Conservation (phyloP, 805 yeast species). For the Hanseniaspora singularis region DNA sequence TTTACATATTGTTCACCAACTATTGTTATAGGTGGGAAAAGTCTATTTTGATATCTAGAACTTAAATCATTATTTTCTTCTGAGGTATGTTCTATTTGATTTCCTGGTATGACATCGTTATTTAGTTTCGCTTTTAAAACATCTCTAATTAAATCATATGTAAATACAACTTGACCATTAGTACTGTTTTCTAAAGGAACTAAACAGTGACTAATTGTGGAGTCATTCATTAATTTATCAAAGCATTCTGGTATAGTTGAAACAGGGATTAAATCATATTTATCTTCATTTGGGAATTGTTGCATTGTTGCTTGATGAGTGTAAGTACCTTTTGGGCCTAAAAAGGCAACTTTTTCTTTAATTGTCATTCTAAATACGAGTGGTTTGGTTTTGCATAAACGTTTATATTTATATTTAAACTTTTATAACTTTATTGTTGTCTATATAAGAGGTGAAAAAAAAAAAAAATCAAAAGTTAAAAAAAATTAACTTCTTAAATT, state of each 20-base stretch:
- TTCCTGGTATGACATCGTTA: not conserved
- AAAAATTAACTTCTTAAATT: not conserved
- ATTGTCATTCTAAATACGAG: not conserved
- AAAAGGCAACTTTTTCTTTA: constrained; percentile 44
- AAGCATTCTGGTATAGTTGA: constrained; percentile 52
- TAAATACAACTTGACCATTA: constrained; percentile 81
- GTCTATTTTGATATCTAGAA: constrained; percentile 16
- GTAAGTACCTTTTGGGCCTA: constrained; percentile 89
- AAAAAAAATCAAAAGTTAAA: not conserved
- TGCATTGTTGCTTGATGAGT: constrained; percentile 72
- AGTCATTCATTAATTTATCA: constrained; percentile 34
- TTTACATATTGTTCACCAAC: constrained; percentile 72
- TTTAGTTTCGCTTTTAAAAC: constrained; percentile 29
- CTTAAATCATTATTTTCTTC: too few relatives aligned
- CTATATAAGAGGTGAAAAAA: not conserved
- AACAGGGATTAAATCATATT: constrained; percentile 22
- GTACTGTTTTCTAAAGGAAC: constrained; percentile 92
- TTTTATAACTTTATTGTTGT: not conserved
- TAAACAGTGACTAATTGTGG: constrained; percentile 51
- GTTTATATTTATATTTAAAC: not conserved
- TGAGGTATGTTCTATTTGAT: too few relatives aligned
- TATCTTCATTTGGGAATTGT: constrained; percentile 34
- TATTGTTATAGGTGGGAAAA: constrained; percentile 37
- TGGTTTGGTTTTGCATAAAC: not conserved
- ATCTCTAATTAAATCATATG: constrained; percentile 71